Evolutionary conservation across 306 rosid species (phyloP), one percentile per base, ranked within the genome.

Genomic region (Vigna mungo): DNA sequence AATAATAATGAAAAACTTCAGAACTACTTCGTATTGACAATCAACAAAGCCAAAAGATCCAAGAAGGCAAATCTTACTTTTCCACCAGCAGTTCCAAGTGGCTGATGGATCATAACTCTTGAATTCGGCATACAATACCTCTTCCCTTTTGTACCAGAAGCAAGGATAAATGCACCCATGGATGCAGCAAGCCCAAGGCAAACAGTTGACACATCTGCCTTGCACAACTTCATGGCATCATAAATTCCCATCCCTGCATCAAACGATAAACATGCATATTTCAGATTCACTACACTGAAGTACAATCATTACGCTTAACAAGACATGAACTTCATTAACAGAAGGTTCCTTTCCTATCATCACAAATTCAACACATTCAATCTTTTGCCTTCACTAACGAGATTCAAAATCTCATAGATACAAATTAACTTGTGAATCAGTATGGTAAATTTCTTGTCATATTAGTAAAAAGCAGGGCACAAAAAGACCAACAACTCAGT

Each of bases 101-200:
- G 97, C 74, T 95, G 97, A 89, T 92, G 99, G 74, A 95, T 95
- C 99, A 95, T 95, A 63, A 92, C 97, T 85, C 83, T 92, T 9
- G 97, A 73, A 81, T 95, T 92, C 2, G 99, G 99, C 99, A 95
- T 95, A 87, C 99, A 95, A 81, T 80, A 95, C 78, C 97, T 86
- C 94, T 95, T 92, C 79, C 97, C 99, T 74, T 91, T 92, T 3
- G 96, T 17, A 53, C 97, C 99, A 64, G 97, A 17, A 72, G 97
- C 97, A 72, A 95, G 97, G 55, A 95, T 85, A 87, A 95, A 95
- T 0, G 99, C 99, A 70, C 99, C 97, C 97, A 92, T 95, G 13
- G 97, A 95, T 73, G 97, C 99, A 74, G 99, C 99, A 75, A 95
- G 92, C 69, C 99, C 99, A 6, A 90, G 64, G 81, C 99, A 95